Percentiles rank a stretch among this genome's conserved stretches.
Evolutionary conservation across 1,284 basidiomycete genomes (phyloP).

Genomic region (Trametes polyzona): DNA sequence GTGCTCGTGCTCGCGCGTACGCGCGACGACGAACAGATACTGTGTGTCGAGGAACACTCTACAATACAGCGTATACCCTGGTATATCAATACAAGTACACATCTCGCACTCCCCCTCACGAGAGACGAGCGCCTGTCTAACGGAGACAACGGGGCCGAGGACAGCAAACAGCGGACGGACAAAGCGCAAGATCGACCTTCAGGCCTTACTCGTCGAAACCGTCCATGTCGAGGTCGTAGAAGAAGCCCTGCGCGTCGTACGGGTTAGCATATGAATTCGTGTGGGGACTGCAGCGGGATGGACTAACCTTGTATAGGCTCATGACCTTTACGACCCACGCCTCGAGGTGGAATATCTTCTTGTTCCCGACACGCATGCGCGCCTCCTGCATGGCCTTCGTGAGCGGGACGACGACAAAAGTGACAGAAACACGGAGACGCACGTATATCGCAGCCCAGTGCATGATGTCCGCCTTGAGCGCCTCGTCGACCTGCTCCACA

Average conservation of each 20-base stretch:
- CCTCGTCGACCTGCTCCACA: conserved; percentile 87
- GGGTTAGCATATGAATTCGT: neutral
- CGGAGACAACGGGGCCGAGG: neutral
- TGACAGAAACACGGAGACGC: conserved; percentile 35
- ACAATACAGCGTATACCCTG: conserved; percentile 23
- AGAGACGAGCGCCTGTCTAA: neutral
- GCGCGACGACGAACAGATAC: neutral
- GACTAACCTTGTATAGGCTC: conserved; percentile 73
- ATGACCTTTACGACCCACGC: conserved; percentile 90
- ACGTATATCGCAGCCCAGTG: conserved; percentile 98
- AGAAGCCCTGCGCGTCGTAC: conserved; percentile 16
- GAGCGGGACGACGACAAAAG: neutral
- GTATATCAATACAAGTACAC: conserved; percentile 17
- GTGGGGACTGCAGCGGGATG: neutral
- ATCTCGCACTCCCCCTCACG: neutral
- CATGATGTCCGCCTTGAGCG: conserved; percentile 87
- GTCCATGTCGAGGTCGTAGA: conserved; percentile 26
- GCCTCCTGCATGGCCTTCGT: conserved; percentile 67
- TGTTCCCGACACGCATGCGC: conserved; percentile 87
- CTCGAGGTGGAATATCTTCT: conserved; percentile 96
- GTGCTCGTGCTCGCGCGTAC: neutral
- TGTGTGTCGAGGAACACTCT: neutral
- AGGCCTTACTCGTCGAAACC: conserved; percentile 20
- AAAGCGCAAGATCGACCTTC: neutral
- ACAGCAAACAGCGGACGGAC: neutral